A percentile compares a stretch with the other conserved stretches of the same genome.
phyloP scores from a whole-genome alignment of 306 rosid species.

The Dryas alaskensis region DNA sequence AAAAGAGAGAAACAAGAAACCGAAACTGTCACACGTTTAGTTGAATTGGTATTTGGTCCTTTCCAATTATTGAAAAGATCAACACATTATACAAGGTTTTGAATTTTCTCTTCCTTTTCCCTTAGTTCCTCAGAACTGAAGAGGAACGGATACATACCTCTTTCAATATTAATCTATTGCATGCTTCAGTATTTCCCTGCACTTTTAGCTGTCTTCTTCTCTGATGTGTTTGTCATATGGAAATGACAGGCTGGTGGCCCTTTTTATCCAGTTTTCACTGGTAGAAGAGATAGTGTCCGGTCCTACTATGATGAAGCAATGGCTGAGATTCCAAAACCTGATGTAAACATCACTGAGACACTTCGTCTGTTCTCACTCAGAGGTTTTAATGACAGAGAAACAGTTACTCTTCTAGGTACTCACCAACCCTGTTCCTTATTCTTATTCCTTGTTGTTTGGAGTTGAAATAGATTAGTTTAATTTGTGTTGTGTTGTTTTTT shows the following conservation, averaged over 20 bases:
- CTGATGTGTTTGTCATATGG: slow-evolving; percentile 1
- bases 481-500: slow-evolving; percentile 9
- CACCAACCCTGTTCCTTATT: neutral
- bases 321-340: slow-evolving; percentile 64
- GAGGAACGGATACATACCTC: too few relatives aligned
- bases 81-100: too few relatives aligned
- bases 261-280: slow-evolving; percentile 70
- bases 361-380: slow-evolving; percentile 52
- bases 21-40: neutral
- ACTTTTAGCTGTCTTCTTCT: neutral
- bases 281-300: slow-evolving; percentile 58
- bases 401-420: slow-evolving; percentile 79
- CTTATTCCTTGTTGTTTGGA: neutral
- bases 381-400: slow-evolving; percentile 74
- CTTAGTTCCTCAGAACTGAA: too few relatives aligned
- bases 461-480: slow-evolving; percentile 7
- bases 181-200: neutral
- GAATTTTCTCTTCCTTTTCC: too few relatives aligned
- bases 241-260: slow-evolving; percentile 76
- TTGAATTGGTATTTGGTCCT: neutral
- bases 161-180: too few relatives aligned
- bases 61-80: neutral
- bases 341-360: slow-evolving; percentile 49
- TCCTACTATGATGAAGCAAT: slow-evolving; percentile 54
- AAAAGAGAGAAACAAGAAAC: neutral